Percentiles rank a stretch among this genome's conserved stretches.
Evolutionary conservation across 345 rosid species (phyloP).

Genomic region (Populus simonii): DNA sequence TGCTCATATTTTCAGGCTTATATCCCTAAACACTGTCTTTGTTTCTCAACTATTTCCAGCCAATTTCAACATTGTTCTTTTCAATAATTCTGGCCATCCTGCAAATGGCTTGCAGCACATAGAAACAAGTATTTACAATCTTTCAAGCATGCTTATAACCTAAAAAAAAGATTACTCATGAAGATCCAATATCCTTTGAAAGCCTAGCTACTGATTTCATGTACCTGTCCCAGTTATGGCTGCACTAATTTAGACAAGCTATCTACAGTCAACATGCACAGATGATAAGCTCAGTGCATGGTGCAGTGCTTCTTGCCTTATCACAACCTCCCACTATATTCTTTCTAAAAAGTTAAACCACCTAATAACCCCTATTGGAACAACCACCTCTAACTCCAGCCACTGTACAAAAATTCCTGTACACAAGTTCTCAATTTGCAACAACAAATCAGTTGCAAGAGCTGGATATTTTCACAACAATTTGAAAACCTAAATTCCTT

Average conservation of each 20-base stretch:
- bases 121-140: neutral
- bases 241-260: neutral
- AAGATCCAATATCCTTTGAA: neutral
- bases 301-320: neutral
- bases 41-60: neutral
- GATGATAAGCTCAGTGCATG: neutral
- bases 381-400: neutral
- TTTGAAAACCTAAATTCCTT: neutral
- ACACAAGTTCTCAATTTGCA: neutral
- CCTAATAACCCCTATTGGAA: neutral
- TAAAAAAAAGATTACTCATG: neutral
- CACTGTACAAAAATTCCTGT: neutral
- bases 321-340: neutral
- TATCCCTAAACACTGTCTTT: neutral
- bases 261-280: neutral
- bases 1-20: neutral
- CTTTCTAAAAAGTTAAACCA: neutral
- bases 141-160: neutral
- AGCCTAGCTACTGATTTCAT: neutral
- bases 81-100: neutral
- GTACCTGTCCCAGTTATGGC: neutral
- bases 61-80: neutral
- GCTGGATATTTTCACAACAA: neutral
- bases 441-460: neutral
- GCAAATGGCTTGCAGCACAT: neutral